These are phyloP conservation scores for Dryadomyces quercus-mongolicae DNA, from an alignment of 2,329 filamentous ascomycete species.

Conservation along the genomic window DNA sequence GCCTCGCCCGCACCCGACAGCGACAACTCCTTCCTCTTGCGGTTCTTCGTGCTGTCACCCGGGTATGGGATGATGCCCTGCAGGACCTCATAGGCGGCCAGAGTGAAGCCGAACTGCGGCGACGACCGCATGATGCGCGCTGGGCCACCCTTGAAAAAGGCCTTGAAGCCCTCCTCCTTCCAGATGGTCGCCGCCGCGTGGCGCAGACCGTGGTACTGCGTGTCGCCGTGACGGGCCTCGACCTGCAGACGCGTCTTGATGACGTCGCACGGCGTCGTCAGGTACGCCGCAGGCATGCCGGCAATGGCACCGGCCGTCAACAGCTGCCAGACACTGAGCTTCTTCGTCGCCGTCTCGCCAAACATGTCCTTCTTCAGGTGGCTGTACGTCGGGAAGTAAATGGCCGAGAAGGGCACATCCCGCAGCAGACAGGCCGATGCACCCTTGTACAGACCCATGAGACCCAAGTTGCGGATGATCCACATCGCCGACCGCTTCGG, in stretches of 20 bases:
- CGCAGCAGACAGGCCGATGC: conserved; percentile 88
- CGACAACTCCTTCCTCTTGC: conserved; percentile 24
- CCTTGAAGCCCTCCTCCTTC: conserved; percentile 84
- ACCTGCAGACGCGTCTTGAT: conserved; percentile 99
- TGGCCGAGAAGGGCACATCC: conserved; percentile 94
- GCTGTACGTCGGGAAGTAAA: conserved; percentile 96
- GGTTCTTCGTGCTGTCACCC: conserved; percentile 27
- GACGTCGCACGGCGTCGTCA: conserved; percentile 95
- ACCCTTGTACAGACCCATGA: conserved; percentile 92
- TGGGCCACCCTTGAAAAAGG: conserved; percentile 97
- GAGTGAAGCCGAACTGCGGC: conserved; percentile 94
- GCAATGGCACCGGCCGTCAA: conserved; percentile 90
- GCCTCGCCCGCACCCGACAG: not conserved
- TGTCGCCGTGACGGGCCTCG: conserved; percentile 91
- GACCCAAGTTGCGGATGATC: conserved; percentile 91
- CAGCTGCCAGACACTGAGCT: conserved; percentile 80
- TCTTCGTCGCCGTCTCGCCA: conserved; percentile 77
- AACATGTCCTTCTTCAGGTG: conserved; percentile 92
- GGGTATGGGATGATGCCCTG: conserved; percentile 73
- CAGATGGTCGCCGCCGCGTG: conserved; percentile 76
- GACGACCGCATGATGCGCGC: conserved; percentile 91
- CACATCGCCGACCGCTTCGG: conserved; percentile 90
- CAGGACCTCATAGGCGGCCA: conserved; percentile 88
- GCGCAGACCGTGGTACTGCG: conserved; percentile 71
- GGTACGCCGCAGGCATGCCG: conserved; percentile 82